phyloP scores from a whole-genome alignment of 768 basidiomycete species.

The Porpolomopsis calyptriformis region DNA sequence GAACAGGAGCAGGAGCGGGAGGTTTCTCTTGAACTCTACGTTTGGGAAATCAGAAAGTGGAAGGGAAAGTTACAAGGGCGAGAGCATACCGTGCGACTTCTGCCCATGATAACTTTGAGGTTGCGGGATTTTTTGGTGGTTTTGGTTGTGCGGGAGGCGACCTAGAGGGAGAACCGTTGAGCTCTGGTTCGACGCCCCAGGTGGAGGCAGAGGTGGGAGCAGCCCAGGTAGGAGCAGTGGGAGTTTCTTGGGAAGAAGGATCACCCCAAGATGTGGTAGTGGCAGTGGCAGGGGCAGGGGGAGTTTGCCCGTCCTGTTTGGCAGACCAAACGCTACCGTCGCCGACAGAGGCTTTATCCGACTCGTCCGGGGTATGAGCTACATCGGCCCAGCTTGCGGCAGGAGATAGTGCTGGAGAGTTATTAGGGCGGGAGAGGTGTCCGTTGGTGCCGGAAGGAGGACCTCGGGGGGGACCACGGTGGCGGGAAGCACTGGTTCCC shows the following conservation, averaged over 20 bases:
- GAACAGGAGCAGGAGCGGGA: constrained; percentile 29
- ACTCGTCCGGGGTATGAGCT: constrained; percentile 2
- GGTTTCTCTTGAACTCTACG: constrained; percentile 59
- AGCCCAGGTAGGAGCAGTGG: constrained; percentile 21
- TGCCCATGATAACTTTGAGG: constrained; percentile 77
- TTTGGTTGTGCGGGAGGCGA: constrained; percentile 2
- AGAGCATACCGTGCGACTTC: constrained; percentile 62
- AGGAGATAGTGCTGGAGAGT: constrained; percentile 27
- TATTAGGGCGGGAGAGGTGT: constrained; percentile 22
- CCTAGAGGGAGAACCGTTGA: constrained; percentile 13
- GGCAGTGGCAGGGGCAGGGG: too few relatives aligned
- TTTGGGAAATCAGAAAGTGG: constrained; percentile 5
- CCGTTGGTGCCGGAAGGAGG: constrained; percentile 25
- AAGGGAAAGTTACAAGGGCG: not conserved
- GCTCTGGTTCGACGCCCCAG: constrained; percentile 25
- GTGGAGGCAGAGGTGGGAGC: constrained; percentile 22
- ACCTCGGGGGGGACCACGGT: constrained; percentile 40
- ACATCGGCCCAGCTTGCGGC: constrained; percentile 17
- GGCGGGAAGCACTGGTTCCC: constrained; percentile 38
- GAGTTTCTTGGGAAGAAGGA: constrained; percentile 3
- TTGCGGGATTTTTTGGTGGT: constrained; percentile 48
- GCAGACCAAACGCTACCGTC: not conserved
- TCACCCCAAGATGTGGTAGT: constrained; percentile 2
- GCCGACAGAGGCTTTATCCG: not conserved
- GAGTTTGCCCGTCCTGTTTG: constrained; percentile 4